Base-by-base conservation (phyloP, 2,329 filamentous ascomycete genomes). In the Fusarium cyanostomum region DNA sequence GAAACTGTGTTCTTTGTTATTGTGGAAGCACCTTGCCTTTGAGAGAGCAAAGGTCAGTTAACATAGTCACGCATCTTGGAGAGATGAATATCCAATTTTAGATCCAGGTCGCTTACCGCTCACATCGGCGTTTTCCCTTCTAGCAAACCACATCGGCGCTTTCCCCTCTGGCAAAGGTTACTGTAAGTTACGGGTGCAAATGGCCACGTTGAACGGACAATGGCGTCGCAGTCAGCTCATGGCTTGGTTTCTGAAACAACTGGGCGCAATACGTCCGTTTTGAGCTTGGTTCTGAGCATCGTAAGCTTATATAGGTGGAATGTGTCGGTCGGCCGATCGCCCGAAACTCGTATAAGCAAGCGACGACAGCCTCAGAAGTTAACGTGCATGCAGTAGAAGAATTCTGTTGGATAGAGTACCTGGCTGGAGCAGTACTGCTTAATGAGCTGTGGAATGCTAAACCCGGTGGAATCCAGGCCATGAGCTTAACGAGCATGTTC, bases 261-360 rank as follows among this genome's bases (percentile, higher is more conserved):
- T 16, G 16, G 21, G n/a, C 15, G 15, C 21, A 16, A 15, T 16
- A 24, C 13, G 45, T 35, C 30, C 35, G 45, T 13, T n/a, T 21
- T 37, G 21, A 34, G 18, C 21, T 4, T 21, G 4, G 21, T 6
- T 21, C 21, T 21, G 21, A 21, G 28, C 2, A 39, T 26, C 13
- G 11, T n/a, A 7, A 24, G 37, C 37, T 18, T 13, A 26, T 18
- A 12, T n/a, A 28, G 21, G 16, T 10, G 42, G 37, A 55, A 58
- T 48, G 43, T 44, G 31, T 18, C 37, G 26, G 26, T n/a, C 55
- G 51, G 50, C 43, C 43, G 51, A 58, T 49, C 50, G 50, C 43
- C 50, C 55, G 43, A 11, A 5, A 24, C 8, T 35, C n/a, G 41
- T 26, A 41, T 39, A 31, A 15, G 8, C 41, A 16, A 21, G 21